Conservation (phyloP, 2,329 filamentous ascomycete species). For the Fusarium dlaminii region DNA sequence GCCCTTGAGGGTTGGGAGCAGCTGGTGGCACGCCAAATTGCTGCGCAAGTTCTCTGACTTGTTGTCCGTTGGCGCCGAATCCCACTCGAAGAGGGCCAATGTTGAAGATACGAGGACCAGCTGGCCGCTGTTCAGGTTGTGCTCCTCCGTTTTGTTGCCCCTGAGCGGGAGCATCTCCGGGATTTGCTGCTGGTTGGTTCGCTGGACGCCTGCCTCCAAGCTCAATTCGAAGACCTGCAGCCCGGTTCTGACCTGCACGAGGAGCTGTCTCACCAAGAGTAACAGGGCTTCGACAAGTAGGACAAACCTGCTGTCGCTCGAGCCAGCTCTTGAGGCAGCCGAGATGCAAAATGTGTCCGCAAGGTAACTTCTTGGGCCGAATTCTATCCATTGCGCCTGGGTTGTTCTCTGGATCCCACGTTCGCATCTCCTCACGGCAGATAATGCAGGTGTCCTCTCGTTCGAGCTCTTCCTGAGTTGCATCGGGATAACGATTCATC, state of each 20-base stretch:
- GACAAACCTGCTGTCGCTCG: slow-evolving; percentile 96
- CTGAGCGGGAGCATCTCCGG: slow-evolving; percentile 26
- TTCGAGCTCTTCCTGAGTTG: slow-evolving; percentile 83
- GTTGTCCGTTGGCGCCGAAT: slow-evolving; percentile 75
- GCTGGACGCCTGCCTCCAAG: slow-evolving; percentile 39
- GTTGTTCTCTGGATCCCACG: slow-evolving; percentile 70
- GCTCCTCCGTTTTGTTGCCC: slow-evolving; percentile 39
- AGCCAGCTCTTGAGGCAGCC: slow-evolving; percentile 97
- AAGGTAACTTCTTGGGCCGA: slow-evolving; percentile 94
- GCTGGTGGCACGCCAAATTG: slow-evolving; percentile 62
- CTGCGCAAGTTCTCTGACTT: slow-evolving; percentile 74
- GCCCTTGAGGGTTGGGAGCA: slow-evolving; percentile 39
- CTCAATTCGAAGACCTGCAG: slow-evolving; percentile 46
- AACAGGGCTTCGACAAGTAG: slow-evolving; percentile 89
- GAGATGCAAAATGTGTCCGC: slow-evolving; percentile 93
- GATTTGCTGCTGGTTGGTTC: slow-evolving; percentile 38
- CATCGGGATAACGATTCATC: slow-evolving; percentile 95
- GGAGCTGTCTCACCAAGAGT: slow-evolving; percentile 42
- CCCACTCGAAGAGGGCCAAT: slow-evolving; percentile 79
- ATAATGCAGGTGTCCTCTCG: slow-evolving; percentile 97
- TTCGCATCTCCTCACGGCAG: slow-evolving; percentile 93
- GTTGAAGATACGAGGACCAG: slow-evolving; percentile 71
- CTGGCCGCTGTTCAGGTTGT: slow-evolving; percentile 35
- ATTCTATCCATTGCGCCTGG: slow-evolving; percentile 82
- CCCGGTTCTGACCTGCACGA: slow-evolving; percentile 42